Evolutionary conservation across 2,329 filamentous ascomycete species (phyloP).

Genomic region (Aspergillus bombycis): DNA sequence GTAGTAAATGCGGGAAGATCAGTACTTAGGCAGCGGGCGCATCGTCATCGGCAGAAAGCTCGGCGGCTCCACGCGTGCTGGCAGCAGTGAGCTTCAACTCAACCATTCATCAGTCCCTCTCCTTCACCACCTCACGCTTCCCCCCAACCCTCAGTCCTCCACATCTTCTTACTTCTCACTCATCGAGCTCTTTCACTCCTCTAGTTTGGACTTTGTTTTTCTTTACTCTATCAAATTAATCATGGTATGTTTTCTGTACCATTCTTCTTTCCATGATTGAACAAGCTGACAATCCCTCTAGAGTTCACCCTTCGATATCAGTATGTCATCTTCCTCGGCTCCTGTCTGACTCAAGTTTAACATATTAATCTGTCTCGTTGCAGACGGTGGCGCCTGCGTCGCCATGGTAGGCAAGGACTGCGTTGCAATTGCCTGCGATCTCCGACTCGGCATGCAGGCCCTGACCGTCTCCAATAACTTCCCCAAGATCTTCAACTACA

Average conservation of each 20-base stretch:
- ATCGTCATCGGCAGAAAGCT: conserved; percentile 32
- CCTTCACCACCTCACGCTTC: conserved; percentile 3
- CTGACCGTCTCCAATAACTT: conserved; percentile 98
- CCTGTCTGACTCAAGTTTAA: conserved; percentile 5
- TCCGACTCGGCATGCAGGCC: conserved; percentile 93
- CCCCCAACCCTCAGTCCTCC: conserved; percentile 8
- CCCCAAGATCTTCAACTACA: conserved; percentile 99
- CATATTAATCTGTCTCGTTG: conserved; percentile 12
- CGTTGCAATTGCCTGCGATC: conserved; percentile 98
- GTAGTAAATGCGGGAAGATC: conserved; percentile 14
- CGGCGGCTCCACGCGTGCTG: conserved; percentile 26
- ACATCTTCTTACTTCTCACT: conserved; percentile 4
- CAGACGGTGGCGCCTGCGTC: conserved; percentile 88
- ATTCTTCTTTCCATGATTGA: conserved; percentile 16
- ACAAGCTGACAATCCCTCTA: conserved; percentile 50
- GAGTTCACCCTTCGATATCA: conserved; percentile 95
- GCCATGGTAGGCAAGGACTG: conserved; percentile 99
- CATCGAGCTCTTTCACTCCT: not conserved
- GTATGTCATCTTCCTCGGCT: conserved; percentile 55
- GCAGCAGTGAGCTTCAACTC: conserved; percentile 30
- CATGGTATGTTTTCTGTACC: conserved; percentile 34
- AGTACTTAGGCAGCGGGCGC: conserved; percentile 28
- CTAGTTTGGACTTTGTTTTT: conserved; percentile 18
- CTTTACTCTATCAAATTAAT: conserved; percentile 19
- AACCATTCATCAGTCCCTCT: conserved; percentile 21